A percentile compares a stretch with the other conserved stretches of the same genome.
These are phyloP conservation scores for Endocladia muricata DNA, from an alignment of 31 red algal species.

Conservation along the genomic window DNA sequence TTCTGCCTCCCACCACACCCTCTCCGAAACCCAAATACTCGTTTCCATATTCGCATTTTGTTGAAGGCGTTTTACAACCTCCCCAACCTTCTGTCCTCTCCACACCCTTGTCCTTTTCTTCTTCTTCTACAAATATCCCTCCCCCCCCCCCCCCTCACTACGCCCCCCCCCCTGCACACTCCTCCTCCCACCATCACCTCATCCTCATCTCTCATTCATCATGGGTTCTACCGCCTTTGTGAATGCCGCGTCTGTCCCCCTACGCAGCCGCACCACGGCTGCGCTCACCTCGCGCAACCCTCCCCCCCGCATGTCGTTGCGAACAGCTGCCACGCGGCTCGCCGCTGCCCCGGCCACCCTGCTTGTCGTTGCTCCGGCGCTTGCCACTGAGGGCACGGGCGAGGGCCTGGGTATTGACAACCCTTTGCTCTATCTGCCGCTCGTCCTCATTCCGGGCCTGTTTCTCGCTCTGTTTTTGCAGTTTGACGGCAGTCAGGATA, in stretches of 20 bases:
- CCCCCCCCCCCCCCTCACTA: not conserved
- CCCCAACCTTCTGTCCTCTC: too few relatives aligned
- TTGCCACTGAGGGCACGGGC: constrained; percentile 83
- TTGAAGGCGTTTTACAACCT: too few relatives aligned
- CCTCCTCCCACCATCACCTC: not conserved
- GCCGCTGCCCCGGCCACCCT: constrained; percentile 42
- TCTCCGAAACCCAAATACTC: not conserved
- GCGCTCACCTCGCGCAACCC: constrained; percentile 30
- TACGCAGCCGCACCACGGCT: constrained; percentile 3
- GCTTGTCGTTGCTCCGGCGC: constrained; percentile 42
- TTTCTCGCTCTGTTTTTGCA: constrained; percentile 78
- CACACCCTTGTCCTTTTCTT: not conserved
- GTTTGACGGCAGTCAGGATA: constrained; percentile 68
- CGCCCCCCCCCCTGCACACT: not conserved
- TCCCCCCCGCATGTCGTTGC: constrained; percentile 56
- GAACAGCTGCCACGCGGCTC: constrained; percentile 56
- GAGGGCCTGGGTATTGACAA: constrained; percentile 79
- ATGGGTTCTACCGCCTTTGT: constrained; percentile 69
- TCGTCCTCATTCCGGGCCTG: constrained; percentile 58
- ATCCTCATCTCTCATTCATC: not conserved
- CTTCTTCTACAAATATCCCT: not conserved
- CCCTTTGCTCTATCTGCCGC: constrained; percentile 66
- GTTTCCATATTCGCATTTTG: too few relatives aligned
- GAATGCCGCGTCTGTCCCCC: constrained; percentile 23
- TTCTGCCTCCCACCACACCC: not conserved